These are phyloP conservation scores for Fagopyrum homotropicum DNA, from an alignment of 148 eudicot species.

Conservation along the genomic window DNA sequence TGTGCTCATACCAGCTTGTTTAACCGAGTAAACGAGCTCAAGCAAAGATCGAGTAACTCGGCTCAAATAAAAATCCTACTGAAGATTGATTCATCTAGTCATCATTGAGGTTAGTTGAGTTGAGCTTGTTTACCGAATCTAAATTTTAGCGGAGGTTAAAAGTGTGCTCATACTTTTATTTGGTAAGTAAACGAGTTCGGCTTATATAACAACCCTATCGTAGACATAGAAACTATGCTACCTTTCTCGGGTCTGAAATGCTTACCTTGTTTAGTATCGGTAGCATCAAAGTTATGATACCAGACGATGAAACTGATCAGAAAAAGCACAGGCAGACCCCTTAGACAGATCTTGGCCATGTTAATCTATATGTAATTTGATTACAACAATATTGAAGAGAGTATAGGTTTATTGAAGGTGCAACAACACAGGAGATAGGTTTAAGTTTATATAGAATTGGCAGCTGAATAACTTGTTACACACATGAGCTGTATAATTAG, in stretches of 20 bases:
- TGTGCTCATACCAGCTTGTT: no score
- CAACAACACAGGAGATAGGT: not conserved
- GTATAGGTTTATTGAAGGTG: not conserved
- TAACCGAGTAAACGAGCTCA: no score
- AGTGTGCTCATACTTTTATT: no score
- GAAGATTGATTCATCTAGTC: no score
- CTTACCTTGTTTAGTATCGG: conserved; percentile 23
- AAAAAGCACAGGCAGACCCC: not conserved
- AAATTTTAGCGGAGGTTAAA: no score
- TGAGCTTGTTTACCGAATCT: no score
- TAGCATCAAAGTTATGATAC: conserved; percentile 20
- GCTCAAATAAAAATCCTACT: no score
- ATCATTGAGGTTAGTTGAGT: no score
- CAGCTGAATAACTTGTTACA: not conserved
- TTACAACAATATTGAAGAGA: no score
- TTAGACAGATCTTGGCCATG: not conserved
- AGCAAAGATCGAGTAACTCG: no score
- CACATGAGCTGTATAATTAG: not conserved
- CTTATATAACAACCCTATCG: not conserved
- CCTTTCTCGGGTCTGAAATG: conserved; percentile 23
- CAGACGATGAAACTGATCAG: conserved; percentile 15
- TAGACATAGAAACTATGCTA: conserved; percentile 19
- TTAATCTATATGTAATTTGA: no score
- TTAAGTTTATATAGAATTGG: not conserved
- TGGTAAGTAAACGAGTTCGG: no score